Conservation (phyloP, 2,329 filamentous ascomycete species). For the Colletotrichum sp. region DNA sequence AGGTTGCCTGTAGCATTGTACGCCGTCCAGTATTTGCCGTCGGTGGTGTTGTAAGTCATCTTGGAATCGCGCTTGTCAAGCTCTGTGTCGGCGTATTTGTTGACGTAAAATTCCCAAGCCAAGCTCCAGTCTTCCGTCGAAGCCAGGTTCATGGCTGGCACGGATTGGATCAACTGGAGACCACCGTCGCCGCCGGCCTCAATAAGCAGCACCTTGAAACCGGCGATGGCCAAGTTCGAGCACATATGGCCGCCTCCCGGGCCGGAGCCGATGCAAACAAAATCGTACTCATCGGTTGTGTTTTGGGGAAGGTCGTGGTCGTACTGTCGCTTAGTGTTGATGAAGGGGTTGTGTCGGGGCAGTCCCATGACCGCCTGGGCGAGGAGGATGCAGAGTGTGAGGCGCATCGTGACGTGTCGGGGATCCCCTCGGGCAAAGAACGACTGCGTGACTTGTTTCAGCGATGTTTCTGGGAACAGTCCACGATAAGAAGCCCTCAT, state of each 20-base stretch:
- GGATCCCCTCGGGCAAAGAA: neutral
- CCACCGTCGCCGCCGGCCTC: constrained; percentile 63
- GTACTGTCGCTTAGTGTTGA: neutral
- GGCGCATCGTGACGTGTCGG: neutral
- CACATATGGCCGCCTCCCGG: constrained; percentile 60
- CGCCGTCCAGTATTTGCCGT: neutral
- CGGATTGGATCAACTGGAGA: neutral
- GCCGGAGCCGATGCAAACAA: constrained; percentile 62
- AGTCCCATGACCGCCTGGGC: neutral
- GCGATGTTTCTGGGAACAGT: neutral
- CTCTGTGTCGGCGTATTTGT: neutral
- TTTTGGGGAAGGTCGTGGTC: neutral
- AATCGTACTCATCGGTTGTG: constrained; percentile 48
- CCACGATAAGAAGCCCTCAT: neutral
- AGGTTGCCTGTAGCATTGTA: neutral
- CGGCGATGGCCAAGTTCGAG: constrained; percentile 59
- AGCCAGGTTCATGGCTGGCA: neutral
- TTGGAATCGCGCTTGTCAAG: neutral
- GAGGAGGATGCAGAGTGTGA: neutral
- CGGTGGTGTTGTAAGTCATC: neutral
- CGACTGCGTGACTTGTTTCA: neutral
- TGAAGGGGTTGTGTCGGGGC: neutral
- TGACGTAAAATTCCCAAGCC: neutral
- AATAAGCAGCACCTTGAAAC: constrained; percentile 61
- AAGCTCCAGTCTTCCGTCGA: neutral